Evolutionary conservation across 1,284 basidiomycete genomes (phyloP).

Genomic region (Thecaphora thlaspeos): DNA sequence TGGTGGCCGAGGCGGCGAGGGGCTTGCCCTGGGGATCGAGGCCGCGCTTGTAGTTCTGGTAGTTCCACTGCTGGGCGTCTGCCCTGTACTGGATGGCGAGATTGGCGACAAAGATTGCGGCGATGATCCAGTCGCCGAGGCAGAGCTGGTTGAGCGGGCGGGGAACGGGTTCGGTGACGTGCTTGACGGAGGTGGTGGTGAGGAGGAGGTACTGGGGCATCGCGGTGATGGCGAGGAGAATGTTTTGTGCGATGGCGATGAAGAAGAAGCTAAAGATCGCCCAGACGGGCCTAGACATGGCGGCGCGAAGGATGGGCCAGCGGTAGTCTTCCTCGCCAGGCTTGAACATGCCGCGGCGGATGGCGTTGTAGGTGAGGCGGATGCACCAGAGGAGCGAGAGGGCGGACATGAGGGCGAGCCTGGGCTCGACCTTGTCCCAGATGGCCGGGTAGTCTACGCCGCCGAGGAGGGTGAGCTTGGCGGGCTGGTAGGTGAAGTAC

Average conservation of each 20-base stretch:
- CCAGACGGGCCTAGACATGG: slow-evolving; percentile 71
- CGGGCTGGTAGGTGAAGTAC: slow-evolving; percentile 35
- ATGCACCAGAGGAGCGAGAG: slow-evolving; percentile 55
- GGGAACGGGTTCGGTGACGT: slow-evolving; percentile 59
- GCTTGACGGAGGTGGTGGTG: slow-evolving; percentile 48
- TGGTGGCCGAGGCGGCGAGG: slow-evolving; percentile 16
- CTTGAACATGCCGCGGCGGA: slow-evolving; percentile 77
- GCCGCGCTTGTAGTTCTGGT: slow-evolving; percentile 72
- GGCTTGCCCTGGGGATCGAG: slow-evolving; percentile 27
- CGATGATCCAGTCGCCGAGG: slow-evolving; percentile 69
- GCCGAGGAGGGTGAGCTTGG: slow-evolving; percentile 21
- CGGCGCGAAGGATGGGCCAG: slow-evolving; percentile 73
- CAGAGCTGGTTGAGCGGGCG: slow-evolving; percentile 61
- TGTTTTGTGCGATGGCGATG: slow-evolving; percentile 75
- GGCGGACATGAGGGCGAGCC: slow-evolving; percentile 57
- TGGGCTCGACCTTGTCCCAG: slow-evolving; percentile 48
- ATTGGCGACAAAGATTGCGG: slow-evolving; percentile 65
- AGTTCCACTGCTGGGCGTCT: slow-evolving; percentile 88
- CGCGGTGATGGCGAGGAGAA: slow-evolving; percentile 68
- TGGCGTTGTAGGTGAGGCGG: slow-evolving; percentile 79
- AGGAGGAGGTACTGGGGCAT: slow-evolving; percentile 65
- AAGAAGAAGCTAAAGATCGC: slow-evolving; percentile 78
- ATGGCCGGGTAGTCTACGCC: slow-evolving; percentile 21
- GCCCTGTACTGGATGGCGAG: slow-evolving; percentile 73
- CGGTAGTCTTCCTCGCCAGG: slow-evolving; percentile 82